Evolutionary conservation across 371 early-diverging fungal genomes (phyloP), one percentile per base, ranked within the genome.

Genomic region (Mycotypha africana): DNA sequence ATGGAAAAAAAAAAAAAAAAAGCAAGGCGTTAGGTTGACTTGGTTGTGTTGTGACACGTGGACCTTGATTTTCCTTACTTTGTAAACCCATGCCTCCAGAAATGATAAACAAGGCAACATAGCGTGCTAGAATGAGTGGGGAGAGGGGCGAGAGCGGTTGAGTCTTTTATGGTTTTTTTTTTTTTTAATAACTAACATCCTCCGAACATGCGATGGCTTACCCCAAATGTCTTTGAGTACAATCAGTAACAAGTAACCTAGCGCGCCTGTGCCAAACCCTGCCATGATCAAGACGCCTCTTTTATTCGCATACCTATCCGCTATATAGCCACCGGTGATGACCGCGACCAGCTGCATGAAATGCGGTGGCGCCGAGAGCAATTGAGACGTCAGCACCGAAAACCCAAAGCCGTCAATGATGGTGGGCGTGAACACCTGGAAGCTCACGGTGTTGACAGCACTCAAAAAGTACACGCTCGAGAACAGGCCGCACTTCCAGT

Each of bases 291-390:
- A n/a, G 10, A 47, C 22, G 17, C 51, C 54, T n/a, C 63, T 38
- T 30, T 51, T 61, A 20, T 51, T 49, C 8, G 45, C 42, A 40
- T 51, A 60, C 17, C 38, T 56, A 30, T 67, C 67, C 3, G 56
- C 39, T 17, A 60, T 19, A 36, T 35, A 60, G 1, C 67, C 67
- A 2, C 60, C 60, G 4, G 47, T 0, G 0, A 59, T 25, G 16
- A 51, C 49, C 28, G 45, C 35, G 10, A 60, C 19, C 4, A 53
- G 34, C 15, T 42, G 47, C 10, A 56, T 19, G 1, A 67, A 35
- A 40, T 51, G 53, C 2, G 71, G 71, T 22, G 71, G 71, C 0
- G 71, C 71, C 10, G 65, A 57, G 21, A 71, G 41, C 7, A 71
- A 37, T 16, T 71, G 71, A 5, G 71, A 62, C 2, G 54, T 62